Evolutionary conservation across 2,329 filamentous ascomycete genomes (phyloP).

Genomic region (Botryotinia convoluta): DNA sequence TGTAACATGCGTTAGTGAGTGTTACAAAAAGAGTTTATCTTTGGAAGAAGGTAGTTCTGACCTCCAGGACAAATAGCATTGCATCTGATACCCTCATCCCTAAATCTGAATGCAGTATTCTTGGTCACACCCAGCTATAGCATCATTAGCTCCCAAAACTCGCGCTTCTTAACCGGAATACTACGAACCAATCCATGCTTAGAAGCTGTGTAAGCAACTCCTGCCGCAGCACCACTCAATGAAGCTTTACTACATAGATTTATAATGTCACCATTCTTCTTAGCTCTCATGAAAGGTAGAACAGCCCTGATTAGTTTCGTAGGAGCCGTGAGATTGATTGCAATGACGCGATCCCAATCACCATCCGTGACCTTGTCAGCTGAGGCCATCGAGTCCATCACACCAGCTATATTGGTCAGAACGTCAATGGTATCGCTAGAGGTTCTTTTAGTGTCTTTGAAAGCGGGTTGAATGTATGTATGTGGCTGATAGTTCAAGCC

Average conservation of each 20-base stretch:
- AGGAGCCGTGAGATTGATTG: slow-evolving; percentile 45
- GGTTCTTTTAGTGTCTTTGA: not conserved
- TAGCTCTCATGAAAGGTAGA: slow-evolving; percentile 42
- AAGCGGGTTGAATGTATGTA: not conserved
- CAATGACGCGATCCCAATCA: slow-evolving; percentile 43
- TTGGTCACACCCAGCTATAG: slow-evolving; percentile 45
- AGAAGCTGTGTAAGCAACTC: slow-evolving; percentile 46
- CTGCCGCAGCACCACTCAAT: slow-evolving; percentile 41
- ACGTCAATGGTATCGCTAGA: slow-evolving; percentile 40
- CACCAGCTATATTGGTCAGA: slow-evolving; percentile 46
- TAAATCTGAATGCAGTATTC: slow-evolving; percentile 48
- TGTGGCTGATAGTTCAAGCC: not conserved
- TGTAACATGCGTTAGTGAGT: not conserved
- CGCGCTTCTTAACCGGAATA: not conserved
- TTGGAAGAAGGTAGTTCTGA: slow-evolving; percentile 20
- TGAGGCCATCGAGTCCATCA: slow-evolving; percentile 44
- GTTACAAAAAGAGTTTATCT: not conserved
- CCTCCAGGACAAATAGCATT: slow-evolving; percentile 46
- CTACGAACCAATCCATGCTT: slow-evolving; percentile 43
- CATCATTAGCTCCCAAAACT: not conserved
- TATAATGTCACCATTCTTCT: slow-evolving; percentile 43
- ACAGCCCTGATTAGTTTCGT: slow-evolving; percentile 47
- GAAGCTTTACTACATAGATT: slow-evolving; percentile 43
- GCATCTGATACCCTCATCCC: slow-evolving; percentile 45
- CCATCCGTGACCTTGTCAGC: slow-evolving; percentile 42